phyloP scores from a whole-genome alignment of 2,329 filamentous ascomycete genomes.

The Xylaria sp. region DNA sequence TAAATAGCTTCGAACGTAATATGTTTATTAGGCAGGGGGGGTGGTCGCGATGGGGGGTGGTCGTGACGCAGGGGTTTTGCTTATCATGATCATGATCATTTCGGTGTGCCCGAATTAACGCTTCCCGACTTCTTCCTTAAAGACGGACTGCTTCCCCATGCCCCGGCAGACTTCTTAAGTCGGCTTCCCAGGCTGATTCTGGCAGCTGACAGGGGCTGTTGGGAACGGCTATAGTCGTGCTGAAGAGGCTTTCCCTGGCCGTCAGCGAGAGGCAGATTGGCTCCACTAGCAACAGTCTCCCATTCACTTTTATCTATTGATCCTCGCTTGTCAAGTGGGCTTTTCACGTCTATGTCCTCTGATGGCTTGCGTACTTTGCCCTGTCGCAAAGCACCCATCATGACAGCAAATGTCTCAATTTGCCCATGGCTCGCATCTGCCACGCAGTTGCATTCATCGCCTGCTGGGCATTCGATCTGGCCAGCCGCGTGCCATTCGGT shows the following conservation, averaged over 20 bases:
- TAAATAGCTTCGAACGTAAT: too few species aligned
- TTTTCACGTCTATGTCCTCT: constrained; percentile 24
- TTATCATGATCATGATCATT: too few species aligned
- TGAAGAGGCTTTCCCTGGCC: constrained; percentile 38
- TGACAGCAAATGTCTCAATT: constrained; percentile 66
- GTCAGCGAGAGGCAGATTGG: constrained; percentile 36
- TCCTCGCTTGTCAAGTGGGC: constrained; percentile 25
- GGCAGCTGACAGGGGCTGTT: constrained; percentile 48
- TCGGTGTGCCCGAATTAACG: constrained; percentile 26
- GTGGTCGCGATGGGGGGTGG: too few species aligned
- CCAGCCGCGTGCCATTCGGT: constrained; percentile 64
- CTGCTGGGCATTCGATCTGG: constrained; percentile 64
- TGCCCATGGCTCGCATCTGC: constrained; percentile 61
- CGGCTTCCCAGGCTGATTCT: constrained; percentile 54
- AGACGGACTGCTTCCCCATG: constrained; percentile 53
- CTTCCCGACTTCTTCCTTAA: constrained; percentile 43
- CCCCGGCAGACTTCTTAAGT: constrained; percentile 55
- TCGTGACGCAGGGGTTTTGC: too few species aligned
- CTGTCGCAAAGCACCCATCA: constrained; percentile 52
- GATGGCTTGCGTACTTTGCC: constrained; percentile 41
- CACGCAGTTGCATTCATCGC: constrained; percentile 68
- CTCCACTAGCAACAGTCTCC: constrained; percentile 44
- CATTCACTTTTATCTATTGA: constrained; percentile 45
- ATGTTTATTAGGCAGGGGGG: too few species aligned
- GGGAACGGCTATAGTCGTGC: constrained; percentile 27